Percentiles rank a stretch among this genome's conserved stretches.
These are phyloP conservation scores for Hypoxylon rubiginosum DNA, from an alignment of 2,329 filamentous ascomycete species.

Conservation along the genomic window DNA sequence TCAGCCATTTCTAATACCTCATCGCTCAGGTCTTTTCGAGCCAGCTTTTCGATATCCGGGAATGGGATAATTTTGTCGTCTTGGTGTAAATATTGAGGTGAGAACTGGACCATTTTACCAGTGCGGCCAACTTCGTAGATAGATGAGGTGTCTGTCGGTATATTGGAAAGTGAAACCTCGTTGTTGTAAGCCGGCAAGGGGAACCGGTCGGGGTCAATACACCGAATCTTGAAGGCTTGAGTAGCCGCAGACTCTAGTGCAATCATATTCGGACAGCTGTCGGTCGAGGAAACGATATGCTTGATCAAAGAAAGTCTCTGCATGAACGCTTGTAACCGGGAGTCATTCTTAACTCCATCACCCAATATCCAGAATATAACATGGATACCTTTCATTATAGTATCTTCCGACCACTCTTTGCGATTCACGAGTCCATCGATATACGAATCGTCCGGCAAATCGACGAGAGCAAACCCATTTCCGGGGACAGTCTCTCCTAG, in stretches of 20 bases:
- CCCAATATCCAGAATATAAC: constrained; percentile 88
- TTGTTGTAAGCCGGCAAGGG: constrained; percentile 77
- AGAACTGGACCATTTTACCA: constrained; percentile 62
- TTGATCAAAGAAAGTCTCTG: constrained; percentile 69
- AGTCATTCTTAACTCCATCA: constrained; percentile 72
- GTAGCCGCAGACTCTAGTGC: constrained; percentile 75
- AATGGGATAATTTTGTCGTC: constrained; percentile 62
- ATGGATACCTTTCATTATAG: constrained; percentile 76
- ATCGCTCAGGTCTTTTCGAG: constrained; percentile 56
- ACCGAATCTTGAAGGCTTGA: constrained; percentile 76
- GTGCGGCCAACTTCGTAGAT: constrained; percentile 58
- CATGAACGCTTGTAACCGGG: constrained; percentile 78
- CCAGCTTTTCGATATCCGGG: constrained; percentile 61
- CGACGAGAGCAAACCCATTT: constrained; percentile 81
- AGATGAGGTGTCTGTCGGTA: constrained; percentile 31
- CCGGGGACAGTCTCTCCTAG: constrained; percentile 76
- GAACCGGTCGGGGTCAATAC: constrained; percentile 81
- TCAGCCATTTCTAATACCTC: constrained; percentile 67
- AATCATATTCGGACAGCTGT: constrained; percentile 82
- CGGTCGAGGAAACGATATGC: constrained; percentile 83
- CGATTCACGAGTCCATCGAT: constrained; percentile 77
- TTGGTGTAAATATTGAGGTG: constrained; percentile 62
- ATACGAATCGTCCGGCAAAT: constrained; percentile 79
- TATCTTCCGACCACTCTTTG: constrained; percentile 76
- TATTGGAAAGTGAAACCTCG: constrained; percentile 50